Conservation (phyloP, 805 yeast species). For the Komagataella pseudopastoris region DNA sequence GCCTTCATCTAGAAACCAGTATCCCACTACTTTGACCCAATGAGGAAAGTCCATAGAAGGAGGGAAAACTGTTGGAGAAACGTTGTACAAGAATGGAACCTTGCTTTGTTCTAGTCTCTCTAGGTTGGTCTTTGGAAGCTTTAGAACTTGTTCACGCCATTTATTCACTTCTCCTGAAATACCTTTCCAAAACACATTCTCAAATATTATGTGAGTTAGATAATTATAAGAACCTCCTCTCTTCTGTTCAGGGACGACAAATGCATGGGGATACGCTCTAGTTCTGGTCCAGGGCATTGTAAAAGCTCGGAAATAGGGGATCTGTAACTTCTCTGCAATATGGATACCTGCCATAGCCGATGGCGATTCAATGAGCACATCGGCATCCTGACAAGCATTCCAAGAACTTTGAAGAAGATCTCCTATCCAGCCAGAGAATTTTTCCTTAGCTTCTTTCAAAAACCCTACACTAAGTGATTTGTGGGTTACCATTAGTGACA, state of each 20-base stretch:
- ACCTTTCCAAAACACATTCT: slow-evolving; percentile 88
- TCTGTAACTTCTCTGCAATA: slow-evolving; percentile 80
- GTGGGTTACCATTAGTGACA: slow-evolving; percentile 86
- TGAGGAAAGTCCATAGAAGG: slow-evolving; percentile 90
- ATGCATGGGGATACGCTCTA: slow-evolving; percentile 92
- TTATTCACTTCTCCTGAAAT: slow-evolving; percentile 74
- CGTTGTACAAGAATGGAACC: slow-evolving; percentile 80
- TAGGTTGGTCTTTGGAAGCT: slow-evolving; percentile 55
- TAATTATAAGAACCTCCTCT: slow-evolving; percentile 89
- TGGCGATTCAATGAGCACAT: slow-evolving; percentile 87
- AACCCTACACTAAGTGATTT: slow-evolving; percentile 78
- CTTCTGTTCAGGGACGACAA: slow-evolving; percentile 86
- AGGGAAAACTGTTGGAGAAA: slow-evolving; percentile 80
- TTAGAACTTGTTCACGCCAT: slow-evolving; percentile 67
- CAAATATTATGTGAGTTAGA: slow-evolving; percentile 86
- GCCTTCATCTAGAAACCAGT: slow-evolving; percentile 81
- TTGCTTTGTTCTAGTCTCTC: slow-evolving; percentile 60
- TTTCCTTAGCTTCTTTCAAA: slow-evolving; percentile 67
- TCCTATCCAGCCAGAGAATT: slow-evolving; percentile 73
- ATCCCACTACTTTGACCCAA: slow-evolving; percentile 93
- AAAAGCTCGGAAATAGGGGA: slow-evolving; percentile 89
- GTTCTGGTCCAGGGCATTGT: slow-evolving; percentile 99
- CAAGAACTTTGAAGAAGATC: slow-evolving; percentile 65
- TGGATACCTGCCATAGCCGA: slow-evolving; percentile 94
- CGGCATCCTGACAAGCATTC: slow-evolving; percentile 73